phyloP scores from a whole-genome alignment of 345 rosid species.

The Lepidium africanum region DNA sequence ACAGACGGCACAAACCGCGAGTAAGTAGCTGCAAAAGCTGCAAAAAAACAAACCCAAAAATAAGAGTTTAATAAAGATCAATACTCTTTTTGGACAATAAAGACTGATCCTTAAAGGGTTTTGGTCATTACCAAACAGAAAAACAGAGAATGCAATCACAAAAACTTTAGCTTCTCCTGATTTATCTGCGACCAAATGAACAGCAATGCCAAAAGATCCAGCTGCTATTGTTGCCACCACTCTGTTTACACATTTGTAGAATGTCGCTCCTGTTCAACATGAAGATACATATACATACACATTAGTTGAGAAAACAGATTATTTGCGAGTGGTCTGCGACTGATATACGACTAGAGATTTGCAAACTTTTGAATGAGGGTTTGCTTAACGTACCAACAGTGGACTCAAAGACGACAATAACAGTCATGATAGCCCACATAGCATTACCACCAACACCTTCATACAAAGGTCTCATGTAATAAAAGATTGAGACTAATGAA shows the following conservation, averaged over 20 bases:
- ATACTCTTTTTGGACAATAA: neutral
- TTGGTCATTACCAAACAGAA: slow-evolving; percentile 44
- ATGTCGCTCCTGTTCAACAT: slow-evolving; percentile 58
- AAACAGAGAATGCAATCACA: slow-evolving; percentile 48
- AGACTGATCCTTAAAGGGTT: neutral
- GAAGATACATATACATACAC: neutral
- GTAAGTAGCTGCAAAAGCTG: slow-evolving; percentile 71
- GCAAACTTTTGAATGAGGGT: neutral
- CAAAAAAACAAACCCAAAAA: neutral
- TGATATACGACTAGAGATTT: no score
- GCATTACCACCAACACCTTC: slow-evolving; percentile 59
- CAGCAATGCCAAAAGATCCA: slow-evolving; percentile 57
- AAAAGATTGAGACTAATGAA: slow-evolving; percentile 55
- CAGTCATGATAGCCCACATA: slow-evolving; percentile 80
- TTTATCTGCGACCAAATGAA: slow-evolving; percentile 55
- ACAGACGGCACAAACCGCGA: slow-evolving; percentile 67
- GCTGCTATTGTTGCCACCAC: slow-evolving; percentile 54
- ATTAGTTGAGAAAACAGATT: no score
- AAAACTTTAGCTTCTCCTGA: slow-evolving; percentile 50
- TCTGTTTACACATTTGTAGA: slow-evolving; percentile 57
- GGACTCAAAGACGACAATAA: slow-evolving; percentile 64
- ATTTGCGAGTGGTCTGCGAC: no score
- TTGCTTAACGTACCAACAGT: slow-evolving; percentile 45
- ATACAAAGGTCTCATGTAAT: slow-evolving; percentile 65
- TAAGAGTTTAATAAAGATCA: neutral